Evolutionary conservation across 2,329 filamentous ascomycete genomes (phyloP).

Genomic region (Aspergillus sojae): DNA sequence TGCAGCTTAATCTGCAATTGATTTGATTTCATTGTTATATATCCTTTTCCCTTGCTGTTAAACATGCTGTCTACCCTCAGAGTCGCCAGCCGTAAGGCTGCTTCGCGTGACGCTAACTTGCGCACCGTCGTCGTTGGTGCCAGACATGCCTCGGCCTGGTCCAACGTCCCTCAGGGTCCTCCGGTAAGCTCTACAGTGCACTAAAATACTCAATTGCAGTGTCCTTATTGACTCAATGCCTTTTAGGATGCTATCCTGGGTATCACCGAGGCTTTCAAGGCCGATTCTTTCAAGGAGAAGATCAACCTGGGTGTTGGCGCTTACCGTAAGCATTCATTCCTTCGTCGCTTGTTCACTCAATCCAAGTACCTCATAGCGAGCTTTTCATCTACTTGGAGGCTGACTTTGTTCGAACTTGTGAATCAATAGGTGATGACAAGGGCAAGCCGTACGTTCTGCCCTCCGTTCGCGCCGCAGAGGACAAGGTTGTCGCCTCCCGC

Average conservation of each 20-base stretch:
- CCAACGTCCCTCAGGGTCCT: slow-evolving; percentile 88
- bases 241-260: slow-evolving; percentile 51
- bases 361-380: neutral
- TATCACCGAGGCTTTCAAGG: slow-evolving; percentile 98
- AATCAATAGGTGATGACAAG: slow-evolving; percentile 70
- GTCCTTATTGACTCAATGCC: slow-evolving; percentile 1
- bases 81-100: slow-evolving; percentile 46
- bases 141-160: slow-evolving; percentile 79
- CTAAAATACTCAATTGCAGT: neutral
- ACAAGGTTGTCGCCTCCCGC: slow-evolving; percentile 75
- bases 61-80: slow-evolving; percentile 52
- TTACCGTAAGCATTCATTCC: slow-evolving; percentile 65
- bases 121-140: slow-evolving; percentile 46
- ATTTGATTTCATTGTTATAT: slow-evolving; percentile 12
- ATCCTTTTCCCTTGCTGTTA: neutral
- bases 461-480: slow-evolving; percentile 85
- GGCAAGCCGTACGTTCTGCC: slow-evolving; percentile 98
- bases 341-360: neutral
- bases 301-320: slow-evolving; percentile 98
- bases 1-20: neutral
- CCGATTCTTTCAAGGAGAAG: slow-evolving; percentile 89
- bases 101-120: slow-evolving; percentile 41
- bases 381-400: neutral
- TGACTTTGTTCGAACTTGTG: neutral
- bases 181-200: slow-evolving; percentile 62